These are phyloP conservation scores for Thelonectria rubi DNA, from an alignment of 2,329 filamentous ascomycete species.

Conservation along the genomic window DNA sequence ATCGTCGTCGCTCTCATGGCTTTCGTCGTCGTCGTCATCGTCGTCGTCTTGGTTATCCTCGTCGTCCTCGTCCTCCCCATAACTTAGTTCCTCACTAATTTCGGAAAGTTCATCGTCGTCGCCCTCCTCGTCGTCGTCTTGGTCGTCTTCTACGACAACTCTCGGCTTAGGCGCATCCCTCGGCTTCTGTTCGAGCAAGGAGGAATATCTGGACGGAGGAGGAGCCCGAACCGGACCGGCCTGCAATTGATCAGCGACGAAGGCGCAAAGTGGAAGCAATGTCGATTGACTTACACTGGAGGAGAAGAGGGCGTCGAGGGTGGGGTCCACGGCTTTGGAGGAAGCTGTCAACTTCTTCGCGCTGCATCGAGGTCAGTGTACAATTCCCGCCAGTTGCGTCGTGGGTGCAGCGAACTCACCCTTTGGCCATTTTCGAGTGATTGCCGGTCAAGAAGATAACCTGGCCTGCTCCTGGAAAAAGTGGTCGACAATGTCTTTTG, in stretches of 20 bases:
- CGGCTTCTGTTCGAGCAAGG: conserved; percentile 48
- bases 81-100: conserved; percentile 47
- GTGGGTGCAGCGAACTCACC: conserved; percentile 25
- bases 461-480: conserved; percentile 24
- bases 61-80: conserved; percentile 44
- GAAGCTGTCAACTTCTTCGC: conserved; percentile 54
- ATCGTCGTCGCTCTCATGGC: conserved; percentile 35
- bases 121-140: conserved; percentile 46
- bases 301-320: conserved; percentile 75
- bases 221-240: conserved; percentile 61
- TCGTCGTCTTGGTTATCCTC: too few species aligned
- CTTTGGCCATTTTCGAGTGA: conserved; percentile 39
- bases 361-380: conserved; percentile 43
- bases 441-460: background rate
- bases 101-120: conserved; percentile 48
- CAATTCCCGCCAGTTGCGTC: conserved; percentile 18
- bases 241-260: conserved; percentile 46
- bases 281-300: conserved; percentile 68
- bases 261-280: conserved; percentile 10
- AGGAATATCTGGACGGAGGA: conserved; percentile 56
- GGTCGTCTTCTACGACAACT: conserved; percentile 44
- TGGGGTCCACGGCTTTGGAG: conserved; percentile 71
- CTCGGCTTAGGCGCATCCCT: conserved; percentile 38
- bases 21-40: conserved; percentile 36
- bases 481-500: conserved; percentile 18